phyloP scores from a whole-genome alignment of 148 eudicot species.

The Amaranthus palmeri region DNA sequence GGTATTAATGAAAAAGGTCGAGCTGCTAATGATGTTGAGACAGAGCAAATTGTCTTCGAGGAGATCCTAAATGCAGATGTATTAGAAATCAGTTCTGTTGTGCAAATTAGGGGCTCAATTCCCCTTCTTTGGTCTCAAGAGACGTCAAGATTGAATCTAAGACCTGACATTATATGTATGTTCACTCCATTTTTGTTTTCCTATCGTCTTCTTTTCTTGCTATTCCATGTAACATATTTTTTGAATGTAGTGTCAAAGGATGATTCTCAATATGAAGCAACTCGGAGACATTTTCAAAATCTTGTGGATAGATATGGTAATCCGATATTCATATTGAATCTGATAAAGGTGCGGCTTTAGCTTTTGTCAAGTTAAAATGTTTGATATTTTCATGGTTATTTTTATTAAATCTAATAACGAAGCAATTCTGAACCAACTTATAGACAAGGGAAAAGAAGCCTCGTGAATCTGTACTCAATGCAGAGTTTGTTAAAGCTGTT shows the following conservation, averaged over 20 bases:
- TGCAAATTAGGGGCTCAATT: conserved; percentile 92
- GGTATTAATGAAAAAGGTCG: conserved; percentile 96
- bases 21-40: conserved; percentile 99
- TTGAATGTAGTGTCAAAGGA: conserved; percentile 56
- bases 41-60: conserved; percentile 91
- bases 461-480: conserved; percentile 88
- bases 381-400: neutral
- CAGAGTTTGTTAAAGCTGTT: conserved; percentile 86
- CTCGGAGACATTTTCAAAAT: conserved; percentile 79
- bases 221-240: conserved; percentile 18
- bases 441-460: conserved; percentile 96
- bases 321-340: conserved; percentile 78
- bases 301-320: conserved; percentile 89
- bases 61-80: conserved; percentile 49
- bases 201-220: conserved; percentile 1
- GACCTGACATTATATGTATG: conserved; percentile 87
- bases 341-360: conserved; percentile 62
- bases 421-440: conserved; percentile 17
- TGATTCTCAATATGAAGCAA: conserved; percentile 73
- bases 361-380: neutral
- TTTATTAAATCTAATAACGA: neutral
- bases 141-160: conserved; percentile 73
- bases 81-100: conserved; percentile 69
- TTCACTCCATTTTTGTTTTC: conserved; percentile 5
- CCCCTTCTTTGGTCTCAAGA: conserved; percentile 99